A percentile compares a stretch with the other conserved stretches of the same genome.
Evolutionary conservation across 371 early-diverging fungal species (phyloP).

Genomic region (Mortierella sp.): DNA sequence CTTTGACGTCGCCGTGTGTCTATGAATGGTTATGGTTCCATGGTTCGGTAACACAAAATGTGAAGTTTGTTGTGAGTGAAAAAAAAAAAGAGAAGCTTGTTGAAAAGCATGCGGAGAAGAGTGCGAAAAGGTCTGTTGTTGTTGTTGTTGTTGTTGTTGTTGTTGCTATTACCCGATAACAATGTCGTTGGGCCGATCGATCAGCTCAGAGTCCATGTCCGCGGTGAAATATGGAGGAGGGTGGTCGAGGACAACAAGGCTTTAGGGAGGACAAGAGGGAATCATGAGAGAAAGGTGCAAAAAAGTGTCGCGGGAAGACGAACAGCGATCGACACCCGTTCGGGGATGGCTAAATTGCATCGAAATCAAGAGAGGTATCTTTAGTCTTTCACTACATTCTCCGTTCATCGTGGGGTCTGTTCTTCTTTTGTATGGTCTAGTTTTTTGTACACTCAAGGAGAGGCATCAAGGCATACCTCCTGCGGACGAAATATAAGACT

Average conservation of each 20-base stretch:
- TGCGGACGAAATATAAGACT: neutral
- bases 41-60: neutral
- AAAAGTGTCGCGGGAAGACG: neutral
- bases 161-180: slow-evolving; percentile 1
- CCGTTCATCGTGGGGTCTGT: neutral
- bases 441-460: neutral
- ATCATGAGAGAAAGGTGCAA: neutral
- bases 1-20: slow-evolving; percentile 9
- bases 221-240: neutral
- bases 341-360: neutral
- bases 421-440: neutral
- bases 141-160: too few relatives aligned
- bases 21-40: neutral
- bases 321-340: neutral
- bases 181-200: slow-evolving; percentile 6
- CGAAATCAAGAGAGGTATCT: neutral
- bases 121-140: neutral
- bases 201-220: slow-evolving; percentile 11
- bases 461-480: neutral
- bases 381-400: neutral
- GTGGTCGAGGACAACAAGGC: neutral
- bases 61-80: neutral
- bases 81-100: neutral
- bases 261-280: neutral
- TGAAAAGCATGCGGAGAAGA: too few relatives aligned